phyloP scores from a whole-genome alignment of 768 basidiomycete genomes.

The Suillus weaverae region DNA sequence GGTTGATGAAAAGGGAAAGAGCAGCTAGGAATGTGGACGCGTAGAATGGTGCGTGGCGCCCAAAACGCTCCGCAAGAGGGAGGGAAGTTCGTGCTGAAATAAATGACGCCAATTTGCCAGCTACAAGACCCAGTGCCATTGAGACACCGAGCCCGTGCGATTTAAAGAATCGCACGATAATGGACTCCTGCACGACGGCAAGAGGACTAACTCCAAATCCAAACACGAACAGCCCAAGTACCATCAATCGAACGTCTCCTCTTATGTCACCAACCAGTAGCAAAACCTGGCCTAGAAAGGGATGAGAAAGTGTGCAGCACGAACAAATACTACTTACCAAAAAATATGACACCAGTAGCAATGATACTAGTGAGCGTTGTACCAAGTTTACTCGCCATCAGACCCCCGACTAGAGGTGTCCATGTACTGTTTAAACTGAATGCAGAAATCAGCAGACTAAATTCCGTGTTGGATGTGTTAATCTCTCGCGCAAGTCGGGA shows the following conservation, averaged over 20 bases:
- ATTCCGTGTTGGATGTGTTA: conserved; percentile 75
- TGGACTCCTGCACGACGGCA: conserved; percentile 81
- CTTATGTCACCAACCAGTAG: conserved; percentile 66
- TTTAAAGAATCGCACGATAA: conserved; percentile 80
- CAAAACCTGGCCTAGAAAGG: conserved; percentile 54
- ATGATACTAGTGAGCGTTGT: conserved; percentile 71
- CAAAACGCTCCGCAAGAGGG: conserved; percentile 68
- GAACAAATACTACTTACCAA: conserved; percentile 39
- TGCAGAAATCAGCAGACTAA: conserved; percentile 74
- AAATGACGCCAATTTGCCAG: conserved; percentile 79
- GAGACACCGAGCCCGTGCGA: conserved; percentile 73
- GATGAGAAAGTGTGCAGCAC: conserved; percentile 8
- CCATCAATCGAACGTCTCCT: conserved; percentile 65
- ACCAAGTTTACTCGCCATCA: conserved; percentile 69
- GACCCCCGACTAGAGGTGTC: conserved; percentile 78
- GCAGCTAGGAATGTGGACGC: conserved; percentile 62
- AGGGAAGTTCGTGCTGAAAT: conserved; percentile 73
- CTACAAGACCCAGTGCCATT: conserved; percentile 81
- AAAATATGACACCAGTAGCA: conserved; percentile 71
- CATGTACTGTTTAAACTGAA: conserved; percentile 73
- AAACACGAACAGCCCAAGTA: conserved; percentile 74
- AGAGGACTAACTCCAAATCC: conserved; percentile 80
- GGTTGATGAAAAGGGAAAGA: conserved; percentile 66
- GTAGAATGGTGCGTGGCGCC: conserved; percentile 73
- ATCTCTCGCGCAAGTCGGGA: conserved; percentile 66